phyloP scores from a whole-genome alignment of 768 basidiomycete genomes.

The Mrakia blollopis region DNA sequence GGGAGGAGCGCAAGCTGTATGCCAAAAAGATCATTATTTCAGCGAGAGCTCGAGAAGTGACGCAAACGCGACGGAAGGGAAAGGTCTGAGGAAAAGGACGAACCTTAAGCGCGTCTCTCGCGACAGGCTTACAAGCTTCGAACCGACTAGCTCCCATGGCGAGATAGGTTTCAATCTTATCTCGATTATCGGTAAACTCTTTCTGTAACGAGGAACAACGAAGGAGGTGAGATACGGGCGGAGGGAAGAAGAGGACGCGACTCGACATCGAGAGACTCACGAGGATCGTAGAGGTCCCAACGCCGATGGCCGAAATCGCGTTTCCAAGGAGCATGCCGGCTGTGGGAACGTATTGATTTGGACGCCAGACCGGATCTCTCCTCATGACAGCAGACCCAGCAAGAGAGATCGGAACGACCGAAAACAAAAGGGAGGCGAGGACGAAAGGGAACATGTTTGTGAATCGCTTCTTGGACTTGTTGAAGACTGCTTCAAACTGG shows the following conservation, averaged over 20 bases:
- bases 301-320: slow-evolving; percentile 69
- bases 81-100: slow-evolving; percentile 54
- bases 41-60: not conserved
- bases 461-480: slow-evolving; percentile 71
- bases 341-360: slow-evolving; percentile 75
- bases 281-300: slow-evolving; percentile 49
- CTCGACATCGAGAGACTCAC: slow-evolving; percentile 12
- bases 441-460: slow-evolving; percentile 69
- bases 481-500: slow-evolving; percentile 54
- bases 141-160: slow-evolving; percentile 69
- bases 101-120: slow-evolving; percentile 62
- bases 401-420: slow-evolving; percentile 73
- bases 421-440: slow-evolving; percentile 63
- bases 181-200: slow-evolving; percentile 62
- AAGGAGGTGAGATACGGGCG: not conserved
- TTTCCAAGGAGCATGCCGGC: slow-evolving; percentile 81
- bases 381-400: slow-evolving; percentile 68
- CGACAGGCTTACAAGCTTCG: slow-evolving; percentile 77
- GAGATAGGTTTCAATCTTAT: slow-evolving; percentile 79
- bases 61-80: not conserved
- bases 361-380: slow-evolving; percentile 72
- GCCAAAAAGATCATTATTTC: slow-evolving; percentile 46
- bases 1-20: slow-evolving; percentile 68
- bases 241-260: no score
- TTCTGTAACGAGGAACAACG: not conserved